Percentiles rank a stretch among this genome's conserved stretches.
Conservation (phyloP, 164 flowering plant species). For the Vitis riparia region DNA sequence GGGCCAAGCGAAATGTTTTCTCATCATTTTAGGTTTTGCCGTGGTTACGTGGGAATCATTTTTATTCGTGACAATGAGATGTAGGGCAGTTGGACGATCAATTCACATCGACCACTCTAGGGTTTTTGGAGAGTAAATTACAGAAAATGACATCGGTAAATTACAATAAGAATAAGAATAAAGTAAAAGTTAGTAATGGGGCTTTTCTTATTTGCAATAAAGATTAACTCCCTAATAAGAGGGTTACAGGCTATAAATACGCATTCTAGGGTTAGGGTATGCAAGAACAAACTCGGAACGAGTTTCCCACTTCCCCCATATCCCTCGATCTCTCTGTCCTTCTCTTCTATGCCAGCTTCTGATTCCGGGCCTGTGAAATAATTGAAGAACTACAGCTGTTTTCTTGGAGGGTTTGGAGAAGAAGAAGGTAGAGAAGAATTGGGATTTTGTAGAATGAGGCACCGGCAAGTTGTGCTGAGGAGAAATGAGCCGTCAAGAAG, state of each 20-base stretch:
- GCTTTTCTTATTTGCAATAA: not conserved
- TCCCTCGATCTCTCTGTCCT: conserved; percentile 14
- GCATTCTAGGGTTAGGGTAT: conserved; percentile 53
- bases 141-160: not conserved
- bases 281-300: not conserved
- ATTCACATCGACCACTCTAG: conserved; percentile 32
- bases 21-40: conserved; percentile 33
- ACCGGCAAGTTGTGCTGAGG: conserved; percentile 47
- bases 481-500: conserved; percentile 33
- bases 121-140: not conserved
- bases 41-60: conserved; percentile 12
- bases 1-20: conserved; percentile 19
- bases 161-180: too few relatives aligned
- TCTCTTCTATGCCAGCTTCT: conserved; percentile 9
- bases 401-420: not conserved
- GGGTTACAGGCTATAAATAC: conserved; percentile 35
- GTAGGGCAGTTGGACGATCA: conserved; percentile 43
- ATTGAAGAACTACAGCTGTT: not conserved
- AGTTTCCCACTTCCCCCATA: not conserved
- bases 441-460: conserved; percentile 44
- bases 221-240: not conserved
- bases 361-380: not conserved
- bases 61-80: conserved; percentile 17
- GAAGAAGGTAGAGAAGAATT: not conserved
- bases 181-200: not conserved